Evolutionary conservation across 2,329 filamentous ascomycete species (phyloP), one percentile per base, ranked within the genome.

Genomic region (Drechmeria coniospora): DNA sequence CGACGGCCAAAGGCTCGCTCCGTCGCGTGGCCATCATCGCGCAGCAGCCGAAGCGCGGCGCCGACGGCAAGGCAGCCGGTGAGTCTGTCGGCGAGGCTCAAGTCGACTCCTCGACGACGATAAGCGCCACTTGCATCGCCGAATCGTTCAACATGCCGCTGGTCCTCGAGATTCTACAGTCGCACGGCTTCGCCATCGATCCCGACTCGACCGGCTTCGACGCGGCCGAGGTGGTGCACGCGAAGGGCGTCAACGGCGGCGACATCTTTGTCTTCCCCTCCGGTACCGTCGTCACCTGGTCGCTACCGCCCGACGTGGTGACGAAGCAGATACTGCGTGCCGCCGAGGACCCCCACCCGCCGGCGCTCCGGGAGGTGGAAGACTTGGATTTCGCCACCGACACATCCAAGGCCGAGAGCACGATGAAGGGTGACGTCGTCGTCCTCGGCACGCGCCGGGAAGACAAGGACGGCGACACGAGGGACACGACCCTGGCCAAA

Each of bases 251-350:
- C 33, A 67, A 71, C 46, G 63, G 72, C 32, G 86, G 84, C 19
- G 90, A 98, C 54, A 73, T 95, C 27, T 95, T 95, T 47, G 76
- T 98, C 31, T 98, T 98, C 40, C 84, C 87, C 7, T 93, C 86
- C 0, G 90, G 90, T 8, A 92, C 86, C 9, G 68, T 95, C 6
- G 90, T 95, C 5, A 78, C 82, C 15, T 98, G 90, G 90, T 80
- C 81, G 5, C 63, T 94, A 1, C 76, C 82, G 1, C 69, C 83
- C 34, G 72, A 78, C 32, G 70, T 83, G 12, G 76, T 84, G 11
- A 79, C 79, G 7, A 69, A 68, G 31, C 74, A 79, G 18, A 63
- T 95, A 9, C 65, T 81, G 13, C 68, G 74, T 0, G 84, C 87
- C 1, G 81, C 86, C 10, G 68, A 79, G 37, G 74, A 75, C 28